These are phyloP conservation scores for Paraphoma chrysanthemicola DNA, from an alignment of 2,329 filamentous ascomycete species.

Conservation along the genomic window DNA sequence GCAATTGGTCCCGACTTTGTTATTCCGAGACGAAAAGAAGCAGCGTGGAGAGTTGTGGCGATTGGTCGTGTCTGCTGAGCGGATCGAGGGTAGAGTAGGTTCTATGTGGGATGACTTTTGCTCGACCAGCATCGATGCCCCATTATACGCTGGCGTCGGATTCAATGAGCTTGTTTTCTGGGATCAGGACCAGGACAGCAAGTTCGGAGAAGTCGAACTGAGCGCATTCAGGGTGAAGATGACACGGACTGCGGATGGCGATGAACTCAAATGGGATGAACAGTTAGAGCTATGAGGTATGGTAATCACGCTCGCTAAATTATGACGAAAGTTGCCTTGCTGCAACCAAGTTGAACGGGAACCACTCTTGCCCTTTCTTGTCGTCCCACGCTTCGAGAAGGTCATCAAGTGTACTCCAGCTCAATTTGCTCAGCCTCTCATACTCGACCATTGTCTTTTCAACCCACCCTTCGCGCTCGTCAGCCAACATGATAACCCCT, in stretches of 20 bases:
- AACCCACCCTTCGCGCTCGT: constrained; percentile 31
- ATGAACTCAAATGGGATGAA: neutral
- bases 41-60: constrained; percentile 47
- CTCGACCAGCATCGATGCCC: constrained; percentile 36
- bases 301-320: neutral
- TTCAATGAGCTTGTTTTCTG: constrained; percentile 49
- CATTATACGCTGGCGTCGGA: constrained; percentile 41
- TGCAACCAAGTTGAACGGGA: constrained; percentile 14
- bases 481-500: constrained; percentile 26
- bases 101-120: constrained; percentile 48
- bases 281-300: constrained; percentile 15
- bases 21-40: constrained; percentile 32
- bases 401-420: constrained; percentile 16
- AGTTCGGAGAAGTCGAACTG: constrained; percentile 37
- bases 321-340: neutral
- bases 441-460: constrained; percentile 18
- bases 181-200: constrained; percentile 22
- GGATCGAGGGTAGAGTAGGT: constrained; percentile 6
- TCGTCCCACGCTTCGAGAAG: constrained; percentile 20
- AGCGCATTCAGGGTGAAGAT: constrained; percentile 42
- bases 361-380: constrained; percentile 11
- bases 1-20: constrained; percentile 36
- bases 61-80: constrained; percentile 23
- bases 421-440: constrained; percentile 17
- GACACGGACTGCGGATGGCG: constrained; percentile 9